Percentiles rank a stretch among this genome's conserved stretches.
phyloP scores from a whole-genome alignment of 2,329 filamentous ascomycete genomes.

The Colletotrichum sublineola region DNA sequence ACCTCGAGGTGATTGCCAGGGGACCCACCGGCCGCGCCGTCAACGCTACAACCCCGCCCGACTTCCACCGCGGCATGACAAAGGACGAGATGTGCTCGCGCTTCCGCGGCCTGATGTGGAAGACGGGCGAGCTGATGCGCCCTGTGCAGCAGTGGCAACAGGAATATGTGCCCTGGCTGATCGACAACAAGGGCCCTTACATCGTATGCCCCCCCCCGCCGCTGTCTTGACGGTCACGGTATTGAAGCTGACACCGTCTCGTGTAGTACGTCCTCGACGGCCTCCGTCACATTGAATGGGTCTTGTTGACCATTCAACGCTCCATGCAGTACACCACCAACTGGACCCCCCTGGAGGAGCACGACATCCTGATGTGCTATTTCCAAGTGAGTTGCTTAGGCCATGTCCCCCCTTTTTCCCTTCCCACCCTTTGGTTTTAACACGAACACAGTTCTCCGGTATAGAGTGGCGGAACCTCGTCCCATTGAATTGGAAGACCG shows the following conservation, averaged over 20 bases:
- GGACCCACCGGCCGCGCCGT: too few species aligned
- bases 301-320: slow-evolving; percentile 12
- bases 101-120: slow-evolving; percentile 27
- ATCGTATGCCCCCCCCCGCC: neutral
- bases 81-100: slow-evolving; percentile 16
- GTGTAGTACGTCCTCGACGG: slow-evolving; percentile 36
- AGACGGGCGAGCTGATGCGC: slow-evolving; percentile 23
- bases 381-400: slow-evolving; percentile 8
- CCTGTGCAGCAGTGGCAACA: slow-evolving; percentile 28
- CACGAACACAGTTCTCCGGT: slow-evolving; percentile 20
- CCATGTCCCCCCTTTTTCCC: too few species aligned
- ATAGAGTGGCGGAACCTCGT: neutral
- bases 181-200: slow-evolving; percentile 39
- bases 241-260: neutral
- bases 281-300: slow-evolving; percentile 37
- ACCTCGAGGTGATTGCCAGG: neutral
- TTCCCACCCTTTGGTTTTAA: neutral
- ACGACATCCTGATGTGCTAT: slow-evolving; percentile 28
- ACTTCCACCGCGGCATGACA: slow-evolving; percentile 29
- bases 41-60: neutral
- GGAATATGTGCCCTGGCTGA: slow-evolving; percentile 41
- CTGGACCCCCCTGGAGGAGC: slow-evolving; percentile 34
- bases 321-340: slow-evolving; percentile 14
- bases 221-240: neutral
- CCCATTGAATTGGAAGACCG: too few species aligned